Evolutionary conservation across 106 monocot species (phyloP).

Genomic region (Amphibolis antarctica): DNA sequence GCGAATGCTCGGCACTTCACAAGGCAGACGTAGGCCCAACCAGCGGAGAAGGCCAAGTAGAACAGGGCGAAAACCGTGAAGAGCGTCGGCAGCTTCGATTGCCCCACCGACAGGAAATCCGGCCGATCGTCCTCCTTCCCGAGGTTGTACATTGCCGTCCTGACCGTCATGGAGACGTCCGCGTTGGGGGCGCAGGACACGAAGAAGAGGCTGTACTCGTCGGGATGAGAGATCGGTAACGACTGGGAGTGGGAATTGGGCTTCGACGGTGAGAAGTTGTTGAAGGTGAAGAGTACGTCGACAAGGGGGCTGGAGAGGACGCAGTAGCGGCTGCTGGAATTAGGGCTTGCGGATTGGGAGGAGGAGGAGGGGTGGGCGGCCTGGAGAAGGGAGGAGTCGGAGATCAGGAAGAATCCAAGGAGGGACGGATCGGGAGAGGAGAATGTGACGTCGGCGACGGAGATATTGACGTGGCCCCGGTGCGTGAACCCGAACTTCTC

Average conservation of each 20-base stretch:
- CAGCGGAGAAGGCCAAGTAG: slow-evolving; percentile 44
- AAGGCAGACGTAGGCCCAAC: slow-evolving; percentile 52
- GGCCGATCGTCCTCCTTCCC: slow-evolving; percentile 13
- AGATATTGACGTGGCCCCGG: slow-evolving; percentile 35
- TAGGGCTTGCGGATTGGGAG: slow-evolving; percentile 11
- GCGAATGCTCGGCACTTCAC: slow-evolving; percentile 34
- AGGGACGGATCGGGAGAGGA: slow-evolving; percentile 19
- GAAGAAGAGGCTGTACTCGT: slow-evolving; percentile 75
- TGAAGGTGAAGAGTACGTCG: slow-evolving; percentile 48
- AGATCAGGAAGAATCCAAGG: slow-evolving; percentile 38
- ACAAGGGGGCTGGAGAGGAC: slow-evolving; percentile 48
- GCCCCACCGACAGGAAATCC: slow-evolving; percentile 72
- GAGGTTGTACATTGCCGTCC: slow-evolving; percentile 44
- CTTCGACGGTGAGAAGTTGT: no score
- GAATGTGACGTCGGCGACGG: slow-evolving; percentile 22
- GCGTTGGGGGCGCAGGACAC: slow-evolving; percentile 33
- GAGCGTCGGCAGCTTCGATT: slow-evolving; percentile 45
- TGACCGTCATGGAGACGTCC: slow-evolving; percentile 16
- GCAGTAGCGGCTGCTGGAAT: slow-evolving; percentile 12
- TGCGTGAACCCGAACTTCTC: slow-evolving; percentile 40
- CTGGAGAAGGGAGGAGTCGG: slow-evolving; percentile 25
- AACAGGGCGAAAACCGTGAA: slow-evolving; percentile 43
- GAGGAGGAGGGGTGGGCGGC: slow-evolving; percentile 10
- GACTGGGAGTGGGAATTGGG: slow-evolving; percentile 20
- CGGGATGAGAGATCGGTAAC: slow-evolving; percentile 48